phyloP scores from a whole-genome alignment of 2,329 filamentous ascomycete genomes.

The Scedosporium boydii region DNA sequence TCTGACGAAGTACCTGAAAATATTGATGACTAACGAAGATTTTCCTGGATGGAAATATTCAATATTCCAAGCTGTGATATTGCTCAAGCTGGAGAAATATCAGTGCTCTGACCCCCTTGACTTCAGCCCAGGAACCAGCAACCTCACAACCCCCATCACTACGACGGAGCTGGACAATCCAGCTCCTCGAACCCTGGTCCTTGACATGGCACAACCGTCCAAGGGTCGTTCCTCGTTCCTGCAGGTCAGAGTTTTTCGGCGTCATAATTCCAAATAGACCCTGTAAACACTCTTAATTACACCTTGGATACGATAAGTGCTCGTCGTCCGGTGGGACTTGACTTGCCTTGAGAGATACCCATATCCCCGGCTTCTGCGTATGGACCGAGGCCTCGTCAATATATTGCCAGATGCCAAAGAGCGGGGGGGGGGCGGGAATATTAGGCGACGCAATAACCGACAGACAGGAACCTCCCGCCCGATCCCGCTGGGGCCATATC shows the following conservation, averaged over 20 bases:
- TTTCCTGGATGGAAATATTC: neutral
- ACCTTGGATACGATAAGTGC: too few relatives aligned
- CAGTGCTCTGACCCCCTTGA: neutral
- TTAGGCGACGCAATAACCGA: neutral
- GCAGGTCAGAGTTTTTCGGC: too few relatives aligned
- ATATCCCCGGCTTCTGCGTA: too few relatives aligned
- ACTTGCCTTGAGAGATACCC: too few relatives aligned
- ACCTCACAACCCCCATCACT: neutral
- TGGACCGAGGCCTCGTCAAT: too few relatives aligned
- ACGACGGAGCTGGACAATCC: neutral
- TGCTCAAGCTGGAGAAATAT: neutral
- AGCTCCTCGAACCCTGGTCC: neutral
- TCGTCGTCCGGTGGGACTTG: too few relatives aligned
- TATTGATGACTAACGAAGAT: too few relatives aligned
- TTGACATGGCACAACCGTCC: neutral
- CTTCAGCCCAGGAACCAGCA: neutral
- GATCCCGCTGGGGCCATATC: neutral
- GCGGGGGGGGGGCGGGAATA: neutral
- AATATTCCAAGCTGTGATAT: neutral
- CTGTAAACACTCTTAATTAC: too few relatives aligned
- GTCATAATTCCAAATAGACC: too few relatives aligned
- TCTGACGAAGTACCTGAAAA: too few relatives aligned
- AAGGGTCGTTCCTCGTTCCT: neutral
- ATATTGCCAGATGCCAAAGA: too few relatives aligned
- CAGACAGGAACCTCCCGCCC: neutral